Conservation (phyloP, 345 rosid species). For the Mangifera indica region DNA sequence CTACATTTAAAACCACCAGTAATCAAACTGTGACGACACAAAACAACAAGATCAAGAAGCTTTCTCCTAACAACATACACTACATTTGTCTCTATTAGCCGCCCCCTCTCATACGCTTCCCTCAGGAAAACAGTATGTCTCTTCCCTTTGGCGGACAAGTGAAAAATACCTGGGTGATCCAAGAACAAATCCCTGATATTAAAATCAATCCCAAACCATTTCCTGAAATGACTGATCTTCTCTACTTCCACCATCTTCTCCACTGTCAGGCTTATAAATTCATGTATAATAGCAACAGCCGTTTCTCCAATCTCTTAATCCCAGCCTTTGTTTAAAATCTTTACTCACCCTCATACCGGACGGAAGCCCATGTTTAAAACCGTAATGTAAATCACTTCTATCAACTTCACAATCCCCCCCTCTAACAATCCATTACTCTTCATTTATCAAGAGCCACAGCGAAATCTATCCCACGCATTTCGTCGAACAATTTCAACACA, state of each 20-base stretch:
- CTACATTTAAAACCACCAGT: conserved; percentile 15
- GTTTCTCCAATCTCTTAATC: conserved; percentile 54
- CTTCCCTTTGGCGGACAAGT: conserved; percentile 78
- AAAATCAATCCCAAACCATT: conserved; percentile 72
- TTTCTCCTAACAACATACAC: conserved; percentile 67
- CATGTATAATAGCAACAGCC: conserved; percentile 77
- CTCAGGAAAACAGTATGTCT: conserved; percentile 82
- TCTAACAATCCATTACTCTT: conserved; percentile 70
- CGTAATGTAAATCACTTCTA: conserved; percentile 46
- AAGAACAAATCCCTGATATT: conserved; percentile 85
- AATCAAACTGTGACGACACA: conserved; percentile 54
- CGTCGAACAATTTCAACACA: conserved; percentile 52
- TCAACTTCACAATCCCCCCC: conserved; percentile 48
- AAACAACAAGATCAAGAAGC: conserved; percentile 76
- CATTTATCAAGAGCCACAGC: conserved; percentile 74
- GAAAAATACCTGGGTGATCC: conserved; percentile 88
- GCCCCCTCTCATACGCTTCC: conserved; percentile 81
- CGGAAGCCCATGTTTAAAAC: conserved; percentile 73
- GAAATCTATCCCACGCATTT: conserved; percentile 29
- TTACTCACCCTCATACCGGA: conserved; percentile 82
- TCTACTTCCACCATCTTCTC: conserved; percentile 95
- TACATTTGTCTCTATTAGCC: conserved; percentile 60
- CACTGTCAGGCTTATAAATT: conserved; percentile 76
- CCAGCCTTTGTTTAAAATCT: conserved; percentile 61
- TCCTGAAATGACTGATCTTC: conserved; percentile 88